These are phyloP conservation scores for Voacanga thouarsii DNA, from an alignment of 257 asterid species.

Conservation along the genomic window DNA sequence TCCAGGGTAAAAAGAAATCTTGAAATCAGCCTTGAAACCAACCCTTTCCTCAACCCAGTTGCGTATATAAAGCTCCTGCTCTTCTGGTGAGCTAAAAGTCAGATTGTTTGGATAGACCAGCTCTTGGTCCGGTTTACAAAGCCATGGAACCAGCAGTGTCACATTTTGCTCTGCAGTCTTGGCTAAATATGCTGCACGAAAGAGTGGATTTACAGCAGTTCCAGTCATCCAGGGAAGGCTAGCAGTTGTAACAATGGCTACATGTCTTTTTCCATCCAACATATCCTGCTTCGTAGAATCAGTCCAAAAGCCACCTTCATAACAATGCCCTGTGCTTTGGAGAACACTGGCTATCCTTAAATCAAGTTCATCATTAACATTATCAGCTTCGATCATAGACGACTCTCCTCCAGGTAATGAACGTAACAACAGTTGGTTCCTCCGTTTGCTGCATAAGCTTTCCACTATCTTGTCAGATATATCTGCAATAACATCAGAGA, in stretches of 20 bases:
- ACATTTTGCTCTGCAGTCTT: conserved; percentile 81
- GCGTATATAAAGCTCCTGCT: conserved; percentile 83
- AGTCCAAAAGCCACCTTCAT: conserved; percentile 90
- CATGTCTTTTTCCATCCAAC: conserved; percentile 72
- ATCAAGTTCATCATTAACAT: conserved; percentile 70
- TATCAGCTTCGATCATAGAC: conserved; percentile 62
- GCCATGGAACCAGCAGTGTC: conserved; percentile 97
- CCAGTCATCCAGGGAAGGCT: conserved; percentile 99
- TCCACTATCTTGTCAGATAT: conserved; percentile 92
- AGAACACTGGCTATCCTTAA: conserved; percentile 88
- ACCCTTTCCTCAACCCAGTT: conserved; percentile 96
- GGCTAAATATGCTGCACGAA: conserved; percentile 95
- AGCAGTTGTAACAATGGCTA: conserved; percentile 96
- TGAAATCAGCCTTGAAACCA: conserved; percentile 86
- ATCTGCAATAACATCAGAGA: conserved; percentile 45
- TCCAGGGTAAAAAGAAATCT: conserved; percentile 96
- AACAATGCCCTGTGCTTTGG: conserved; percentile 87
- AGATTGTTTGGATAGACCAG: conserved; percentile 83
- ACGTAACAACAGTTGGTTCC: conserved; percentile 52
- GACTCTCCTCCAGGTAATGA: conserved; percentile 70
- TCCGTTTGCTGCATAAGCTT: conserved; percentile 83
- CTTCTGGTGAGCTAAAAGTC: conserved; percentile 90
- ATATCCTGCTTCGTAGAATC: conserved; percentile 48
- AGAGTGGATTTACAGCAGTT: conserved; percentile 95
- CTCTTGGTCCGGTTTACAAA: conserved; percentile 91